Evolutionary conservation across 192 early-diverging fungal genomes (phyloP).

Genomic region (Rhizoclosmatium globosum): DNA sequence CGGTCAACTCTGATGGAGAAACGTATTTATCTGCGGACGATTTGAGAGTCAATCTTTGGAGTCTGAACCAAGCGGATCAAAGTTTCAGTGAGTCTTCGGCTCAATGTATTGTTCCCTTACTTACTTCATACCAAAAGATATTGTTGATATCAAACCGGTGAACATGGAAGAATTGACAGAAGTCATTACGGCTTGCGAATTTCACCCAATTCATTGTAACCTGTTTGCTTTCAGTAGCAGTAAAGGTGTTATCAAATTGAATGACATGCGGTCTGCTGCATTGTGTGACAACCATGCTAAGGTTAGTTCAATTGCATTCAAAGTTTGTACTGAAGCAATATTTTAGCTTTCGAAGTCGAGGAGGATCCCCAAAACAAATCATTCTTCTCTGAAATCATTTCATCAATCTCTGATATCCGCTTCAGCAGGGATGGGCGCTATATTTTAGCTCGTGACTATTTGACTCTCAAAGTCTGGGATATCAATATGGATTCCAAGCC

Average conservation of each 20-base stretch:
- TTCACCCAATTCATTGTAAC: slow-evolving; percentile 96
- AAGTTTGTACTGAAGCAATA: not conserved
- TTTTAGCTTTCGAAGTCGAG: slow-evolving; percentile 88
- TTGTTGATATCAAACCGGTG: slow-evolving; percentile 99
- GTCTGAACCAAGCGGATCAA: slow-evolving; percentile 95
- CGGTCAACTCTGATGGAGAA: slow-evolving; percentile 97
- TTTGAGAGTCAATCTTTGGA: slow-evolving; percentile 98
- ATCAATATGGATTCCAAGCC: slow-evolving; percentile 97
- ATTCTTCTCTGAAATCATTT: slow-evolving; percentile 99
- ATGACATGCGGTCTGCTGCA: slow-evolving; percentile 94
- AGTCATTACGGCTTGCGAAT: slow-evolving; percentile 98
- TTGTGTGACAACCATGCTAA: slow-evolving; percentile 96
- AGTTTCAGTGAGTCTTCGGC: slow-evolving; percentile 77
- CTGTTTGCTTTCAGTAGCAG: slow-evolving; percentile 98
- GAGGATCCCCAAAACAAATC: slow-evolving; percentile 95
- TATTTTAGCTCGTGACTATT: slow-evolving; percentile 96
- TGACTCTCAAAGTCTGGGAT: slow-evolving; percentile 99
- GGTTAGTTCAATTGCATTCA: slow-evolving; percentile 55
- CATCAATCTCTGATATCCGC: slow-evolving; percentile 96
- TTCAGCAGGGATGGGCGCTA: slow-evolving; percentile 96
- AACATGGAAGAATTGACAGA: slow-evolving; percentile 99
- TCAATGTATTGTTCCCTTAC: slow-evolving; percentile 4
- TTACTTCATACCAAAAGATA: slow-evolving; percentile 65
- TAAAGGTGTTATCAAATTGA: slow-evolving; percentile 97
- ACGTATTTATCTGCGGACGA: slow-evolving; percentile 98